Base-by-base conservation (phyloP, 1,284 basidiomycete genomes). In the Takashimella tepidaria region DNA sequence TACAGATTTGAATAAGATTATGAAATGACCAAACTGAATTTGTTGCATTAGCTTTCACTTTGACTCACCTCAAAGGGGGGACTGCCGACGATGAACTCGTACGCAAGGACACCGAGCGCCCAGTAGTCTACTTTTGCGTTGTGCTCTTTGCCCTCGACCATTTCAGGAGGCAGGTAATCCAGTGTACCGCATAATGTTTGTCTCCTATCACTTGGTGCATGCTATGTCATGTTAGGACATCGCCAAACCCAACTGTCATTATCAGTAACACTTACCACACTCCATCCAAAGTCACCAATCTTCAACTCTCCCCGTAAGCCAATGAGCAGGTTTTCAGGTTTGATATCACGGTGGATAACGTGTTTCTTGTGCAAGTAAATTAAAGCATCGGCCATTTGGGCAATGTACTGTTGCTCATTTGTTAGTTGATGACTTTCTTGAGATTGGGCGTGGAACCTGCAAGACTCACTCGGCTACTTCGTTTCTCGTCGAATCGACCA, bases 201-300 rank as follows among this genome's bases (percentile, higher is more conserved):
- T 42, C 92, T 78, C 59, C 91, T 79, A 72, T 92, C 90, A 0
- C 90, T 85, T 0, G 95, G 96, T 0, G 96, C 96, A 72, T 98
- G 96, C 68, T 70, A 37, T 6, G 5, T 41, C 37, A n/a, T n/a
- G n/a, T n/a, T n/a, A n/a, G n/a, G n/a, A n/a, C n/a, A n/a, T n/a
- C n/a, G n/a, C n/a, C n/a, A n/a, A n/a, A n/a, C n/a, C n/a, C n/a
- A n/a, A n/a, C n/a, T n/a, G n/a, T n/a, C n/a, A n/a, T n/a, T n/a
- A n/a, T n/a, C n/a, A 19, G 20, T 12, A 12, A 2, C 10, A 63
- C 66, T 52, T 45, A 70, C 68, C 2, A 98, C 95, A 68, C 88
- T 92, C 95, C 96, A 98, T 5, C 96, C 96, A 75, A 99, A 98
- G 75, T 98, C 96, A 5, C 85, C 96, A 60, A 99, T 97, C 81